Percentiles rank a stretch among this genome's conserved stretches.
These are phyloP conservation scores for Beauveria rudraprayagi DNA, from an alignment of 2,329 filamentous ascomycete genomes.

Conservation along the genomic window DNA sequence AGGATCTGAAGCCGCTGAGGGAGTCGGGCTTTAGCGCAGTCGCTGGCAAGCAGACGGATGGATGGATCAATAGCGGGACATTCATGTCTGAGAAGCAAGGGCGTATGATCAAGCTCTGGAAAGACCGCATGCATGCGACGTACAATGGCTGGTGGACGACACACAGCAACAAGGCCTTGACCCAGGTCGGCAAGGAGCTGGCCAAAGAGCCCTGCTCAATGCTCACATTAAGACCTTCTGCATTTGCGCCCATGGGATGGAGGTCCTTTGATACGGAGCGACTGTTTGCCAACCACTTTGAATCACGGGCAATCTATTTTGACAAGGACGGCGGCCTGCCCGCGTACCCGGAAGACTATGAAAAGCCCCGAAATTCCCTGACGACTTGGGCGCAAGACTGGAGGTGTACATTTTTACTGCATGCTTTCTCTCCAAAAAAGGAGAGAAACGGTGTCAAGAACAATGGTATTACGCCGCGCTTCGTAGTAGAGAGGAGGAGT, in stretches of 20 bases:
- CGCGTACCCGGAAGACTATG: slow-evolving; percentile 5
- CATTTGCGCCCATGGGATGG: slow-evolving; percentile 20
- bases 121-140: slow-evolving; percentile 19
- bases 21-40: slow-evolving; percentile 12
- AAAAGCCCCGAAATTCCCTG: background rate
- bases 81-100: slow-evolving; percentile 18
- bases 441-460: slow-evolving; percentile 2
- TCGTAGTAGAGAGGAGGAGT: slow-evolving; percentile 17
- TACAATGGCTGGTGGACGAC: slow-evolving; percentile 23
- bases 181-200: slow-evolving; percentile 38
- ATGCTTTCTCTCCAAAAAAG: slow-evolving; percentile 15
- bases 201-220: slow-evolving; percentile 17
- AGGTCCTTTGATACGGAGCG: slow-evolving; percentile 1
- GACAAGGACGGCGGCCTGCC: background rate
- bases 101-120: slow-evolving; percentile 16
- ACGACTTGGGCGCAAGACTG: slow-evolving; percentile 16
- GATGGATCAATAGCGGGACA: slow-evolving; percentile 17
- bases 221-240: slow-evolving; percentile 19
- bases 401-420: slow-evolving; percentile 17
- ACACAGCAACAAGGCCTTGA: slow-evolving; percentile 21
- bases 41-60: slow-evolving; percentile 14
- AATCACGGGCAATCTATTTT: background rate
- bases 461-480: slow-evolving; percentile 15
- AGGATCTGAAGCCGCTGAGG: slow-evolving; percentile 12
- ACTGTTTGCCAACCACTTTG: slow-evolving; percentile 16